phyloP scores from a whole-genome alignment of 1,139 yeast genomes.

The Candida buenavistaensis region DNA sequence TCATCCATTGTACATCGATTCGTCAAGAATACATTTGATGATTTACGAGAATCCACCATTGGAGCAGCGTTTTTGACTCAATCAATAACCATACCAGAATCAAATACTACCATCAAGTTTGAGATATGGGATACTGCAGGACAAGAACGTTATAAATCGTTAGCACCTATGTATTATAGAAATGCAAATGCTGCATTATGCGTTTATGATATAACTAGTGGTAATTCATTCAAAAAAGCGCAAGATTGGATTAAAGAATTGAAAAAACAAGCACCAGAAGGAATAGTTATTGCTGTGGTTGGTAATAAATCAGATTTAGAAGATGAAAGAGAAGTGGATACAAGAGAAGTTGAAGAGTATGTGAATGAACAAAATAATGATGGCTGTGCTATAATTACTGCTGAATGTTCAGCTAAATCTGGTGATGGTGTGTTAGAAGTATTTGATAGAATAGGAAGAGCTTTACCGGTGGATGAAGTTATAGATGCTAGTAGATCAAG shows the following conservation, averaged over 20 bases:
- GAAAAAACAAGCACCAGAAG: slow-evolving; percentile 84
- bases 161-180: slow-evolving; percentile 51
- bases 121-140: slow-evolving; percentile 57
- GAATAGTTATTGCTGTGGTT: slow-evolving; percentile 81
- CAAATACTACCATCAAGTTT: slow-evolving; percentile 40
- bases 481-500: slow-evolving; percentile 29
- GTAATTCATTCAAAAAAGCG: slow-evolving; percentile 78
- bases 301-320: slow-evolving; percentile 84
- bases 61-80: slow-evolving; percentile 98
- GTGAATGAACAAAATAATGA: slow-evolving; percentile 29
- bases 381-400: slow-evolving; percentile 23
- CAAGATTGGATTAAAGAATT: slow-evolving; percentile 96
- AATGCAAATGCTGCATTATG: slow-evolving; percentile 44
- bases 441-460: slow-evolving; percentile 41
- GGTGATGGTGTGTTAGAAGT: slow-evolving; percentile 50
- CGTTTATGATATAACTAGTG: slow-evolving; percentile 36
- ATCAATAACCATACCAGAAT: slow-evolving; percentile 53
- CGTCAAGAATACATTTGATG: slow-evolving; percentile 81
- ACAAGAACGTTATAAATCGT: slow-evolving; percentile 47
- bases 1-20: slow-evolving; percentile 48
- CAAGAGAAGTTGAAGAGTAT: slow-evolving; percentile 36
- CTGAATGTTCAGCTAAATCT: slow-evolving; percentile 49
- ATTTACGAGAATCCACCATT: slow-evolving; percentile 90
- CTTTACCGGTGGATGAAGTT: slow-evolving; percentile 41
- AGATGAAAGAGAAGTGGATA: slow-evolving; percentile 49